Conservation (phyloP, 202 grass and related monocot genomes). For the Zizania palustris region DNA sequence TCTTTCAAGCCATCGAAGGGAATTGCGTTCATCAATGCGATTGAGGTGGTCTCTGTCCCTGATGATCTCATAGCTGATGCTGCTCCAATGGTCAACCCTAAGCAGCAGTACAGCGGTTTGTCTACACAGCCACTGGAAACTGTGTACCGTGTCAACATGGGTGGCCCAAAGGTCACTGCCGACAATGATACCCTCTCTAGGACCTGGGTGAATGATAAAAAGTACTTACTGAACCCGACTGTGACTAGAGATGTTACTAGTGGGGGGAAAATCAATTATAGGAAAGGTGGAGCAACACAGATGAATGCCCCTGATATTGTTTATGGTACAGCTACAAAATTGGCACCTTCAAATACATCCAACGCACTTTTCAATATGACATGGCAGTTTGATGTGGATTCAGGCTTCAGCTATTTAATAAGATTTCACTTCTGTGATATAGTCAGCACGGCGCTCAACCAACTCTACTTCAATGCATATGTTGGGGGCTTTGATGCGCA, state of each 20-base stretch:
- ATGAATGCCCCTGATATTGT: constrained; percentile 66
- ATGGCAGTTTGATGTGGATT: constrained; percentile 85
- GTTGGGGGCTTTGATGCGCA: constrained; percentile 48
- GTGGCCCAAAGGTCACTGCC: constrained; percentile 69
- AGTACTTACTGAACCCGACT: constrained; percentile 59
- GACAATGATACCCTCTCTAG: constrained; percentile 79
- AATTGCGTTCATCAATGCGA: constrained; percentile 91
- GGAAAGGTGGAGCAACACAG: constrained; percentile 45
- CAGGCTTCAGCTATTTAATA: constrained; percentile 74
- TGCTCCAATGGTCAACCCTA: constrained; percentile 64
- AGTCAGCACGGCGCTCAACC: constrained; percentile 64
- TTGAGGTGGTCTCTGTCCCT: constrained; percentile 81
- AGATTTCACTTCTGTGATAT: constrained; percentile 98
- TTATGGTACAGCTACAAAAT: constrained; percentile 68
- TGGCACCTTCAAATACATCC: constrained; percentile 61
- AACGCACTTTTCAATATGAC: constrained; percentile 77
- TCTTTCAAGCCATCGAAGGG: constrained; percentile 77
- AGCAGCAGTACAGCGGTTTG: constrained; percentile 60
- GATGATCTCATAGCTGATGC: constrained; percentile 58
- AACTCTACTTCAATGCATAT: constrained; percentile 83
- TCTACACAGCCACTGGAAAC: constrained; percentile 69
- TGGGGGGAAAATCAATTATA: constrained; percentile 49
- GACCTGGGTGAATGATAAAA: constrained; percentile 65
- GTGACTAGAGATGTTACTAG: constrained; percentile 40
- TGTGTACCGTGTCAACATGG: constrained; percentile 79